Conservation (phyloP, 306 rosid species). For the Pueraria montana region DNA sequence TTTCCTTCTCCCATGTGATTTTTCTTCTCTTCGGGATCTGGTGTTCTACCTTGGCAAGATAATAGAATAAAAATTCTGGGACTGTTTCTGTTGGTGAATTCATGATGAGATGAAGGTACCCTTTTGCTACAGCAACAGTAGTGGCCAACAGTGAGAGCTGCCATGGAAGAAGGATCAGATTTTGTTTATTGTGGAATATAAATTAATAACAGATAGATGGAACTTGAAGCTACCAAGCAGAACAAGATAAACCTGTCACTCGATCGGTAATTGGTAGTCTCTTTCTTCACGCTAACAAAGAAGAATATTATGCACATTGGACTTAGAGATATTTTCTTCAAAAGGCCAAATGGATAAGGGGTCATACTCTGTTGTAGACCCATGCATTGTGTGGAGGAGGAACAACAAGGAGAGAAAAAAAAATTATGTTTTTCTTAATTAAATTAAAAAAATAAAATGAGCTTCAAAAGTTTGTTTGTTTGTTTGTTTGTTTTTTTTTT, state of each 20-base stretch:
- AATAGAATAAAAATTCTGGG: conserved; percentile 42
- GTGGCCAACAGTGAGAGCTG: conserved; percentile 50
- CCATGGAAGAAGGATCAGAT: conserved; percentile 52
- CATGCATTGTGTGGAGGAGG: background rate
- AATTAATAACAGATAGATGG: background rate
- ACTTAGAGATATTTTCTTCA: conserved; percentile 43
- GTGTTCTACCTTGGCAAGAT: conserved; percentile 57
- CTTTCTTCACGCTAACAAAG: background rate
- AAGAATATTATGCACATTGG: background rate
- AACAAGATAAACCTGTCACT: conserved; percentile 28
- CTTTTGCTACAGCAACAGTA: conserved; percentile 41
- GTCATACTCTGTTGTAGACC: background rate
- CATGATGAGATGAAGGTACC: background rate
- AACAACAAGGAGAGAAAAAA: background rate
- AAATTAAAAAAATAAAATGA: background rate
- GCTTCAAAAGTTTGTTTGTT: no score
- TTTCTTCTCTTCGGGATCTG: conserved; percentile 49
- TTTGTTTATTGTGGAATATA: background rate
- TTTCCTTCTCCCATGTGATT: conserved; percentile 43
- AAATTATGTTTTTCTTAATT: background rate
- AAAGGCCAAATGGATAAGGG: conserved; percentile 24
- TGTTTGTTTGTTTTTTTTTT: no score
- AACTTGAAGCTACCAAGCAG: conserved; percentile 17
- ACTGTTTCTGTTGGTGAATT: conserved; percentile 41
- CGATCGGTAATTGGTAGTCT: conserved; percentile 16